Conservation (phyloP, 495 filamentous ascomycete species). For the Xylaria sp. region DNA sequence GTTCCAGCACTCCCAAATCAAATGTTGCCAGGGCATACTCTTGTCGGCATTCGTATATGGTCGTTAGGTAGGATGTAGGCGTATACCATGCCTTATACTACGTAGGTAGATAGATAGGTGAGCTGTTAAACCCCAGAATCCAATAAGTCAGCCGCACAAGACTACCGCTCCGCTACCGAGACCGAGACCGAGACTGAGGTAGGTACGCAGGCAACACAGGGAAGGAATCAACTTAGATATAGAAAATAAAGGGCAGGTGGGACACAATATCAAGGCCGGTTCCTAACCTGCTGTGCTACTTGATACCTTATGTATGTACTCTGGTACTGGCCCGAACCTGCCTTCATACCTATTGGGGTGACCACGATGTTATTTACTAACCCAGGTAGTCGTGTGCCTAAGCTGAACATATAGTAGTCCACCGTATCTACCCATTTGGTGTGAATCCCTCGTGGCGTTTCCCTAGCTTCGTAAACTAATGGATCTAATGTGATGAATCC, state of each 20-base stretch:
- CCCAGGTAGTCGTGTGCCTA: background rate
- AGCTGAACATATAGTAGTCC: constrained; percentile 16
- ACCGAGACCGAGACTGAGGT: background rate
- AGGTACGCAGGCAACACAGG: background rate
- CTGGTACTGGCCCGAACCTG: background rate
- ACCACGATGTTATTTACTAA: background rate
- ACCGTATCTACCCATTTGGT: background rate
- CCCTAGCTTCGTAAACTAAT: background rate
- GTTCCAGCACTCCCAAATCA: background rate
- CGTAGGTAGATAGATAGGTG: too few species aligned
- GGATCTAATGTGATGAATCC: background rate
- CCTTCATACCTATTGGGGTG: background rate
- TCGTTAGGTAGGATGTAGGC: background rate
- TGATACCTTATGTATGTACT: too few species aligned
- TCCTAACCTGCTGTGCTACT: background rate
- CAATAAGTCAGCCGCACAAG: background rate
- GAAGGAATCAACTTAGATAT: background rate
- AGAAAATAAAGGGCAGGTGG: background rate
- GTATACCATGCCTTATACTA: too few species aligned
- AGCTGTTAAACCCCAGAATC: background rate
- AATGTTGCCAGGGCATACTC: background rate
- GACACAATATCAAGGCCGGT: background rate
- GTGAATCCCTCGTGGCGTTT: constrained; percentile 6
- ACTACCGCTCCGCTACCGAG: too few species aligned
- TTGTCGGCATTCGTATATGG: background rate